These are phyloP conservation scores for Neospora caninum DNA, from an alignment of 169 alveolate genomes.

Conservation along the genomic window DNA sequence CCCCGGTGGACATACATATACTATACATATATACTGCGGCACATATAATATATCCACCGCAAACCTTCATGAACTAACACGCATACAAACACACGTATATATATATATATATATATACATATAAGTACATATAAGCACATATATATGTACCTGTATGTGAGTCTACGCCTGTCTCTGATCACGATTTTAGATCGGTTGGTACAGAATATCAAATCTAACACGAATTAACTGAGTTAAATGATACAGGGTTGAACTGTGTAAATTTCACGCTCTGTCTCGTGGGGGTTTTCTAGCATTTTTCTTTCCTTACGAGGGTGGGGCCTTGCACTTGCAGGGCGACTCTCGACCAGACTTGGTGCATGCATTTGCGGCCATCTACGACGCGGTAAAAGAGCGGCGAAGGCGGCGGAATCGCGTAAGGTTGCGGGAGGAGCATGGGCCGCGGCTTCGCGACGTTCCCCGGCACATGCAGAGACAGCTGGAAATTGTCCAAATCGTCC, in stretches of 20 bases:
- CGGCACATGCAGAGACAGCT: constrained; percentile 52
- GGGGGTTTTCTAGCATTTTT: no score
- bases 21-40: no score
- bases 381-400: background rate
- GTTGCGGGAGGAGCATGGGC: constrained; percentile 53
- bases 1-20: no score
- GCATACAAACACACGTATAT: background rate
- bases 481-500: constrained; percentile 42
- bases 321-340: constrained; percentile 1
- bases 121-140: background rate
- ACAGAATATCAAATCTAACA: no score
- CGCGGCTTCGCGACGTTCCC: background rate
- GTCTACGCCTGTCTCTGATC: no score
- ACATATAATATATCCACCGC: no score
- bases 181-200: no score
- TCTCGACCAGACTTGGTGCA: constrained; percentile 27
- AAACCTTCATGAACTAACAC: no score
- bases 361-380: constrained; percentile 17
- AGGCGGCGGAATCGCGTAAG: constrained; percentile 60
- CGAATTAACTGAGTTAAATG: no score
- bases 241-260: no score
- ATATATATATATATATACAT: background rate
- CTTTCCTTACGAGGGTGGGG: constrained; percentile 2
- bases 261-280: no score
- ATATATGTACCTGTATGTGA: background rate